Evolutionary conservation across 1,284 basidiomycete species (phyloP), one percentile per base, ranked within the genome.

Genomic region (Malassezia arunalokei): DNA sequence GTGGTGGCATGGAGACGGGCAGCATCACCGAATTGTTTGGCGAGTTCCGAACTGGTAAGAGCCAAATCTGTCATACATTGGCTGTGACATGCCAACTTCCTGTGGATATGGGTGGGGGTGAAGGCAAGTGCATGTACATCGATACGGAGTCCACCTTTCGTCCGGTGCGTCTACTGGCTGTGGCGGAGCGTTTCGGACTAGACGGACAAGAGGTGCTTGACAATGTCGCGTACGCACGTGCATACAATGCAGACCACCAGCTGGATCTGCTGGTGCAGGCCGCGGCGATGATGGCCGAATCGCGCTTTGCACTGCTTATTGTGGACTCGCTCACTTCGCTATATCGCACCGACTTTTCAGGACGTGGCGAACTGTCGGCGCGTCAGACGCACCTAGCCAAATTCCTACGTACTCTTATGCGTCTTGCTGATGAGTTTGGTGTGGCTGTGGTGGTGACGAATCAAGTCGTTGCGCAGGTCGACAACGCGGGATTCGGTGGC

Each of bases 131-230:
- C 70, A 78, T 98, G 43, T 99, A 92, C 75, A 96, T 99, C 75
- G 94, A 99, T 74, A 98, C 94, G 0, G 92, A 99, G 73, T 91
- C 91, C 8, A 98, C 94, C 3, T 99, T 99, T 79, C 88, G 94
- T 62, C 94, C 94, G 14, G 86, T 88, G 33, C 87, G 94, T 55
- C 78, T 98, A 49, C 79, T 98, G 29, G 87, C 92, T 0, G 89
- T 94, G 4, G 92, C 94, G 1, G 92, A 96, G 76, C 80, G 94
- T 47, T 91, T 85, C 70, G 94, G 94, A 6, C 78, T 99, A 63
- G 91, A 91, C 62, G 91, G 91, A 37, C 89, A 98, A 74, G 92
- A 96, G 73, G 94, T 96, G 3, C 77, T 98, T 58, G 94, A 99
- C 75, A 99, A 99, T 66, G 87, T 99, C 39, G 94, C 94, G 9